Evolutionary conservation across 1,284 basidiomycete species (phyloP).

Genomic region (Sporisorium reilianum): DNA sequence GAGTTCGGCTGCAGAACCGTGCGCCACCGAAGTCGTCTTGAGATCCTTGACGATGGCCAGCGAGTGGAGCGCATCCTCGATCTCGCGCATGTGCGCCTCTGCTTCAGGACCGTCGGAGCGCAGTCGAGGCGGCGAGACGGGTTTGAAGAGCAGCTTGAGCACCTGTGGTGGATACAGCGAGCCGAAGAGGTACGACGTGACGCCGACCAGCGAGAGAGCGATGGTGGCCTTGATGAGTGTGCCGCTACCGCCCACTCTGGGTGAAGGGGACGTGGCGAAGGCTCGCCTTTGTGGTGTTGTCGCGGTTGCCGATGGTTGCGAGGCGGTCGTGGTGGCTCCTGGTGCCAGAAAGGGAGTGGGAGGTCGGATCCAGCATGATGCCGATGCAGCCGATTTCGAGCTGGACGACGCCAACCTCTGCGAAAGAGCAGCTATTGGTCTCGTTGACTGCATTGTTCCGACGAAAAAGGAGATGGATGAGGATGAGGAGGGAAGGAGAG

Average conservation of each 20-base stretch:
- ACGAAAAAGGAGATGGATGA: background rate
- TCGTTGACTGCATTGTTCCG: slow-evolving; percentile 12
- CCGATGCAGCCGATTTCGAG: background rate
- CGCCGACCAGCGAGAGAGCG: slow-evolving; percentile 48
- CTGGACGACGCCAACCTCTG: slow-evolving; percentile 1
- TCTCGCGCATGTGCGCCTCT: slow-evolving; percentile 74
- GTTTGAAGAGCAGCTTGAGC: slow-evolving; percentile 78
- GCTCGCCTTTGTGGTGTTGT: slow-evolving; percentile 14
- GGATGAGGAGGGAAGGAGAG: background rate
- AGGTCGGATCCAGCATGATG: slow-evolving; percentile 1
- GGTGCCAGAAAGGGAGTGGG: background rate
- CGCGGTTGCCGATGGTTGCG: slow-evolving; percentile 3
- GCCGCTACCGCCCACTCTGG: slow-evolving; percentile 14
- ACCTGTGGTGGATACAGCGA: slow-evolving; percentile 77
- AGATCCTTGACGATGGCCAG: slow-evolving; percentile 72
- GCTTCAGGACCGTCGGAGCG: slow-evolving; percentile 77
- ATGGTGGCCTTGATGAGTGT: slow-evolving; percentile 44
- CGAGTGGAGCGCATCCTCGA: slow-evolving; percentile 79
- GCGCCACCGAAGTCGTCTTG: slow-evolving; percentile 29
- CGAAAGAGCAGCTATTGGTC: slow-evolving; percentile 19
- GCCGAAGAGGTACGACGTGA: slow-evolving; percentile 73
- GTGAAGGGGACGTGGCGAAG: slow-evolving; percentile 36
- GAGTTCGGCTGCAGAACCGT: slow-evolving; percentile 34
- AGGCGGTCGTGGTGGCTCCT: background rate
- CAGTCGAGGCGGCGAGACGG: slow-evolving; percentile 77